Evolutionary conservation across 2,329 filamentous ascomycete species (phyloP).

Genomic region (Alternaria angustiovoidea): DNA sequence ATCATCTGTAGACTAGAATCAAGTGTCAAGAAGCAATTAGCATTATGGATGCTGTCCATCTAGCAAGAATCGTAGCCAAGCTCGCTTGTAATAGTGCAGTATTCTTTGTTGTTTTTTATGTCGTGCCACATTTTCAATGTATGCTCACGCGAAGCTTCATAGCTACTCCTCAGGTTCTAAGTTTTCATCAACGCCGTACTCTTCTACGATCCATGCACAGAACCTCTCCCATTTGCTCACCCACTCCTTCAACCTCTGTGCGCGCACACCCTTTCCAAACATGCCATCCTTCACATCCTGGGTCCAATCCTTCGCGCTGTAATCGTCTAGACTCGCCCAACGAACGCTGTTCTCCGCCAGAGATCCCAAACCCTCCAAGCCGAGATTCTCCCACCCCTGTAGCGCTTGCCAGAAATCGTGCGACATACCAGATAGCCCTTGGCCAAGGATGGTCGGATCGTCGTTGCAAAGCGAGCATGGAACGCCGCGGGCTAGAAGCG

Average conservation of each 20-base stretch:
- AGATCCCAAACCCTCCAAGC: constrained; percentile 82
- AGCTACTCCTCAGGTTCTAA: constrained; percentile 53
- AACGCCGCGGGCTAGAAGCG: constrained; percentile 84
- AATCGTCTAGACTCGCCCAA: constrained; percentile 89
- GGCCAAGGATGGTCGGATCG: constrained; percentile 86
- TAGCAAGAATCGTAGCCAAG: background rate
- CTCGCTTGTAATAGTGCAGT: background rate
- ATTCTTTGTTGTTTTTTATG: background rate
- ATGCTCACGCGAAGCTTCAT: background rate
- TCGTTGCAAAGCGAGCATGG: constrained; percentile 87
- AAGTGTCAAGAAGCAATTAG: background rate
- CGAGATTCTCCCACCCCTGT: constrained; percentile 91
- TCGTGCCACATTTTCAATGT: background rate
- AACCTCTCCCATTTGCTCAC: constrained; percentile 84
- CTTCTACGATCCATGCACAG: constrained; percentile 86
- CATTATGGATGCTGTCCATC: background rate
- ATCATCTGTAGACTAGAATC: background rate
- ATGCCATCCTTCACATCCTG: constrained; percentile 77
- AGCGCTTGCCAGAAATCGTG: constrained; percentile 95
- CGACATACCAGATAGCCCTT: constrained; percentile 81
- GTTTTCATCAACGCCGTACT: constrained; percentile 67
- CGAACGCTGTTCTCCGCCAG: constrained; percentile 92
- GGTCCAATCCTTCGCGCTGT: constrained; percentile 73
- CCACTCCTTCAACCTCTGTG: constrained; percentile 79
- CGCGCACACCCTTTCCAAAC: constrained; percentile 74